Evolutionary conservation across 1,284 basidiomycete genomes (phyloP).

Genomic region (Pseudomicrostroma phylloplanum): DNA sequence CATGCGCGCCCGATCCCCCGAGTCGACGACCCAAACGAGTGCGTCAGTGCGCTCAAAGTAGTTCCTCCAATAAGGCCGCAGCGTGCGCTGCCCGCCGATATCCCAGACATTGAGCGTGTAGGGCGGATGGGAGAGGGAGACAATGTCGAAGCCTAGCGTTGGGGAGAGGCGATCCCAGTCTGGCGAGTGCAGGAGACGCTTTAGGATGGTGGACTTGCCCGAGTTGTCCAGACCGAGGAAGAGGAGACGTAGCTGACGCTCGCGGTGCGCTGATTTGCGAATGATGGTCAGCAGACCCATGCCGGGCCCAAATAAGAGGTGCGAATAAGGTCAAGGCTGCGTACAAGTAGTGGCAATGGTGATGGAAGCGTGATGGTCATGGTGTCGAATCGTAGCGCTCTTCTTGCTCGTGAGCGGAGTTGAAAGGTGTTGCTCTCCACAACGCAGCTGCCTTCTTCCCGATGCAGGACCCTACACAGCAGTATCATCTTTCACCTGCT

Average conservation of each 20-base stretch:
- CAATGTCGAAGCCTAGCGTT: conserved; percentile 97
- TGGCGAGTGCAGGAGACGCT: conserved; percentile 60
- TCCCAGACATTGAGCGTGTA: conserved; percentile 97
- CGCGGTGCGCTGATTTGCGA: conserved; percentile 75
- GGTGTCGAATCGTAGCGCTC: no score
- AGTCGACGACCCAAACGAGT: conserved; percentile 98
- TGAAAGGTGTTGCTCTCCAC: no score
- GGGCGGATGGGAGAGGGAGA: conserved; percentile 43
- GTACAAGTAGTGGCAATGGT: no score
- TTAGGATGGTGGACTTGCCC: conserved; percentile 95
- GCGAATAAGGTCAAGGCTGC: no score
- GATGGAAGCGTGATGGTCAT: no score
- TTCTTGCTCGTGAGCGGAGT: no score
- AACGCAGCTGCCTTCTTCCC: no score
- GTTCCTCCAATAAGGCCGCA: conserved; percentile 96
- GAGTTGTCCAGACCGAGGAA: conserved; percentile 99
- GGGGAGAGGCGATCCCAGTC: conserved; percentile 58
- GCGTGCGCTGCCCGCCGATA: conserved; percentile 89
- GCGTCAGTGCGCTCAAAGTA: conserved; percentile 99
- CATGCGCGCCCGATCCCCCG: conserved; percentile 80
- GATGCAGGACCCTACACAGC: no score
- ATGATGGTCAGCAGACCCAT: conserved; percentile 90
- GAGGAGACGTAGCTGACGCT: conserved; percentile 88
- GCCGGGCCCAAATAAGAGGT: neutral
- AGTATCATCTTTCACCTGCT: no score